phyloP scores from a whole-genome alignment of 345 rosid species.

The Aegle marmelos region DNA sequence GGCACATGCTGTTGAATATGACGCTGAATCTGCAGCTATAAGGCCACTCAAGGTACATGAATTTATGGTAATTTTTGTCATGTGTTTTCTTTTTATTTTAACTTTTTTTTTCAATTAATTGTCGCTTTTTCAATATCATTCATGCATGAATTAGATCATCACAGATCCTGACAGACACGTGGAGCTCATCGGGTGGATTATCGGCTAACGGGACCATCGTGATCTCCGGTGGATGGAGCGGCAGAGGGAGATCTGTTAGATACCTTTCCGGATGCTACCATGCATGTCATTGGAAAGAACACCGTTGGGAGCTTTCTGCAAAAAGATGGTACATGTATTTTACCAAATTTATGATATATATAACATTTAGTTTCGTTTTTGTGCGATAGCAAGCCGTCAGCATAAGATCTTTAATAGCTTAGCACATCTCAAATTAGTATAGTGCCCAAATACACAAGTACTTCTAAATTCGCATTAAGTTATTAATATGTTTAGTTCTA shows the following conservation, averaged over 20 bases:
- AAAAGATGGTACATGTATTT: conserved; percentile 25
- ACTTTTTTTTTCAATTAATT: background rate
- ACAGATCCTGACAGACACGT: conserved; percentile 40
- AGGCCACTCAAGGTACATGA: conserved; percentile 15
- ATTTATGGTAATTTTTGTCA: background rate
- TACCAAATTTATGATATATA: too few relatives aligned
- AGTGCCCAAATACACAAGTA: too few relatives aligned
- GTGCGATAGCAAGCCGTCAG: too few relatives aligned
- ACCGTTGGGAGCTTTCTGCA: conserved; percentile 24
- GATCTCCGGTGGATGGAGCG: conserved; percentile 33
- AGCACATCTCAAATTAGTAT: too few relatives aligned
- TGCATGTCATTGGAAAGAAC: conserved; percentile 33
- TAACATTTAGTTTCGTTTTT: too few relatives aligned
- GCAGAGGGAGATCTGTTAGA: conserved; percentile 31
- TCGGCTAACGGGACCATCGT: conserved; percentile 29
- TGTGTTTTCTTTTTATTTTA: background rate
- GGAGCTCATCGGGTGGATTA: conserved; percentile 47
- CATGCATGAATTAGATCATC: background rate
- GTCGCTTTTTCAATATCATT: background rate
- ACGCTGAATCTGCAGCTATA: background rate
- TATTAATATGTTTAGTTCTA: too few relatives aligned
- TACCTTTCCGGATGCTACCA: conserved; percentile 18
- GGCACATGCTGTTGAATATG: conserved; percentile 20
- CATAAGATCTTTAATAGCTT: too few relatives aligned
- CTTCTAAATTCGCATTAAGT: too few relatives aligned